Base-by-base conservation (phyloP, 106 monocot species). In the Allium sativum region DNA sequence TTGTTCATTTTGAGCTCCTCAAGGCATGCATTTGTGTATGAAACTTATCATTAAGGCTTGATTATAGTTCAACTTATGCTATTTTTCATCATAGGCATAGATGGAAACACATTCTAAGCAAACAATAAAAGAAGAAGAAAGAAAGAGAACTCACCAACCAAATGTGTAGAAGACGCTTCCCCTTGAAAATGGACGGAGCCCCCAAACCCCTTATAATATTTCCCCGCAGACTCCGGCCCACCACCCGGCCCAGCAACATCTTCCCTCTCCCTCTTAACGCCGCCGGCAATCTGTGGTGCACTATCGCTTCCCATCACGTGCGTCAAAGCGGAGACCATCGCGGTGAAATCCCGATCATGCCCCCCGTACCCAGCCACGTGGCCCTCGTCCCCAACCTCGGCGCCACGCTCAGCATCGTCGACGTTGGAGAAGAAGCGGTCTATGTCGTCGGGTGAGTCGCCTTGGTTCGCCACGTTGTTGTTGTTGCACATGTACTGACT, bases 291-390 rank as follows among this genome's bases (percentile, higher is more conserved):
- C 2, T 61, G 55, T 16, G 20, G 48, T 12, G 42, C 56, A 56
- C 56, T 56, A 21, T 59, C 62, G 13, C 64, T 16, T 22, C 19
- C 64, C 9, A 84, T 64, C 40, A 89, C 84, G 48, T 68, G 72
- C 8, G 78, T 68, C 59, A 89, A 48, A 14, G 89, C 84, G 7
- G 81, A 81, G 0, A 84, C 89, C 76, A 89, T 84, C 56, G 65
- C 41, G 7, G 70, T 69, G 70, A 78, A 75, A 72, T 89, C 84
- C 61, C 48, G 52, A 43, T 55, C 72, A 10, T 20, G 58, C 18
- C 57, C 62, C 58, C 44, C n/a, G 18, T 13, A 43, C 21, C 62
- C 64, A 9, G 31, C 7, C 48, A 19, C 17, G 15, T 12, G 13
- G 21, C 1, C 55, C 14, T 42, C 67, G 53, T 21, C 72, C 41